These are phyloP conservation scores for Hypoxylon sp. DNA, from an alignment of 2,329 filamentous ascomycete genomes.

Conservation along the genomic window DNA sequence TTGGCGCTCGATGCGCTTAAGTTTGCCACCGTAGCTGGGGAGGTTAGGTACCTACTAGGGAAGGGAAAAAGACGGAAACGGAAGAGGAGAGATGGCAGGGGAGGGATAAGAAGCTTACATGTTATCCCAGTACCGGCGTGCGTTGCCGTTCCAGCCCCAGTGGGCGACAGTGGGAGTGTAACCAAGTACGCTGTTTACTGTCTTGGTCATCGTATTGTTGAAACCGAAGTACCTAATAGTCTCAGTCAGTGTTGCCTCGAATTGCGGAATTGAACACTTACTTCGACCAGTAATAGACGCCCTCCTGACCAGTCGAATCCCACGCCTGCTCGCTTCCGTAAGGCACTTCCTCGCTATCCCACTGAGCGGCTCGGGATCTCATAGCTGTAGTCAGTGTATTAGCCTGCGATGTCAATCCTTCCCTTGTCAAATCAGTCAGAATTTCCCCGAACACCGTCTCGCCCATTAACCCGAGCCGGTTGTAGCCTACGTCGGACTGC, in stretches of 20 bases:
- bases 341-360: slow-evolving; percentile 66
- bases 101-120: slow-evolving; percentile 55
- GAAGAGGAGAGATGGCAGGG: rapidly evolving
- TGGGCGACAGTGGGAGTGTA: slow-evolving; percentile 71
- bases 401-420: slow-evolving; percentile 60
- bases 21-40: slow-evolving; percentile 60
- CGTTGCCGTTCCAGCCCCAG: slow-evolving; percentile 75
- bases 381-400: slow-evolving; percentile 61
- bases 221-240: slow-evolving; percentile 64
- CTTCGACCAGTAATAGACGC: slow-evolving; percentile 72
- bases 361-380: slow-evolving; percentile 63
- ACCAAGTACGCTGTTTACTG: slow-evolving; percentile 67
- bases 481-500: slow-evolving; percentile 60
- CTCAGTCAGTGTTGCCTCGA: not conserved
- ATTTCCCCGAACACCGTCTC: slow-evolving; percentile 71
- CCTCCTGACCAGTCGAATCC: slow-evolving; percentile 74
- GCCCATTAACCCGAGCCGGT: slow-evolving; percentile 68
- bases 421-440: slow-evolving; percentile 64
- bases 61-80: not conserved
- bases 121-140: slow-evolving; percentile 73
- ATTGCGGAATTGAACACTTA: slow-evolving; percentile 46
- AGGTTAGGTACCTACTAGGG: slow-evolving; percentile 1
- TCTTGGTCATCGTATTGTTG: slow-evolving; percentile 62
- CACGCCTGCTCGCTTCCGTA: slow-evolving; percentile 74
- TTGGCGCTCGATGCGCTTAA: slow-evolving; percentile 62